Conservation (phyloP, 768 basidiomycete species). For the Phlebiopsis gigantea region DNA sequence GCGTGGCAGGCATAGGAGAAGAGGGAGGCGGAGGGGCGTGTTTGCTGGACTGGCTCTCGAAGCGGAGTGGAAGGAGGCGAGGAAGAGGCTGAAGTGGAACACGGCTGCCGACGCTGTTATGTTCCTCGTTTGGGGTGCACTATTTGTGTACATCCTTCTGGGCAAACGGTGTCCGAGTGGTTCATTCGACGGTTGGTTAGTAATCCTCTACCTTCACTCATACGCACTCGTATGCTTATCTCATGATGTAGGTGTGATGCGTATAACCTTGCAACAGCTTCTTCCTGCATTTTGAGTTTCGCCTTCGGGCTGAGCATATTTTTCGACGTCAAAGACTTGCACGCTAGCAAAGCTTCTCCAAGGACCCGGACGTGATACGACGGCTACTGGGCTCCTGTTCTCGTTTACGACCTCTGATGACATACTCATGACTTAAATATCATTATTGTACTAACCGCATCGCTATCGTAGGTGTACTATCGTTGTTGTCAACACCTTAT, state of each 20-base stretch:
- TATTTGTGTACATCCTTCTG: slow-evolving; percentile 54
- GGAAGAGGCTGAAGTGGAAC: slow-evolving; percentile 48
- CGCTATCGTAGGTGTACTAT: not conserved
- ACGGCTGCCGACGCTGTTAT: slow-evolving; percentile 44
- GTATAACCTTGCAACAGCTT: slow-evolving; percentile 62
- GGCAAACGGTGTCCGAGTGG: slow-evolving; percentile 64
- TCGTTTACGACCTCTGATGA: slow-evolving; percentile 8
- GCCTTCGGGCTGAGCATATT: slow-evolving; percentile 52
- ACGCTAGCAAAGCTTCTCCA: slow-evolving; percentile 55
- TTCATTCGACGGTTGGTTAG: slow-evolving; percentile 58
- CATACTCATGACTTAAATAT: slow-evolving; percentile 14
- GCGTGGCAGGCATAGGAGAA: slow-evolving; percentile 19
- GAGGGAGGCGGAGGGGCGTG: slow-evolving; percentile 39
- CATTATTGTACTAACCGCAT: slow-evolving; percentile 2
- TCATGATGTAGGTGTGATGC: slow-evolving; percentile 55
- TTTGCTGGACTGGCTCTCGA: slow-evolving; percentile 62
- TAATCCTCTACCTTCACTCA: slow-evolving; percentile 9
- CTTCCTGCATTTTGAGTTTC: slow-evolving; percentile 52
- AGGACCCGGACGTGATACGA: slow-evolving; percentile 44
- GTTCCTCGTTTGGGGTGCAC: slow-evolving; percentile 49
- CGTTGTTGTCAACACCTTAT: not conserved
- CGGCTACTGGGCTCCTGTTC: not conserved
- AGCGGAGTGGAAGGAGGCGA: slow-evolving; percentile 52
- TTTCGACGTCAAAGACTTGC: slow-evolving; percentile 63
- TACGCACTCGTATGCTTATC: not conserved